Base-by-base conservation (phyloP, 805 yeast genomes). In the Spathaspora hagerdaliae region DNA sequence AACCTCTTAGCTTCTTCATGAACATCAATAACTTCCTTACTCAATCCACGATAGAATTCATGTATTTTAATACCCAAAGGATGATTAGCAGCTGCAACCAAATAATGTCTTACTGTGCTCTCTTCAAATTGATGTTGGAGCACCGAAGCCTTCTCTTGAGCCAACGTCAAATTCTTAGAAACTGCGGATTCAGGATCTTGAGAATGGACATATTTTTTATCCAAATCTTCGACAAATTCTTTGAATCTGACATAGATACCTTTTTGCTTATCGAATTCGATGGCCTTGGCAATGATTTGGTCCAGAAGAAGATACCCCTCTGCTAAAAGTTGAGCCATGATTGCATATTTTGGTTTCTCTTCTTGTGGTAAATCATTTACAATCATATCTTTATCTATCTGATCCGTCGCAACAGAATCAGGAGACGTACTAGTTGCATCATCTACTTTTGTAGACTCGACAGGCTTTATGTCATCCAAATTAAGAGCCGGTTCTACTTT, bases 1-100 rank as follows among this genome's bases (percentile, higher is more conserved):
- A 86, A 72, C 55, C 92, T 73, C 52, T 73, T 73, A 19, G 95
- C 95, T 65, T 86, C 92, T 44, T 71, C 75, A 61, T 87, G 91
- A 41, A 86, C 86, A 45, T 81, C 82, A 43, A 67, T 65, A 1
- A 77, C 85, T 52, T 82, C 85, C 47, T 69, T 71, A 13, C 77
- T 77, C 35, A 80, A 73, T 27, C 60, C 74, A 31, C 75, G 65
- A 64, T 86, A 87, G 62, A 82, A 84, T 9, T 68, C 66, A 54
- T 81, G 84, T 39, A 86, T 67, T 61, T 73, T 82, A 24, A 77
- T 61, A 6, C 94, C 94, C 44, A 70, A 71, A 19, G 74, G 74
- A 42, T 65, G 67, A 29, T 65, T 55, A 41, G 75, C 65, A 38
- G 77, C 77, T 50, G 60, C 68, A 48, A 77, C 82, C 48, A 68